Evolutionary conservation across 495 filamentous ascomycete species (phyloP).

Genomic region (Paragyromitra xinjiangensis): DNA sequence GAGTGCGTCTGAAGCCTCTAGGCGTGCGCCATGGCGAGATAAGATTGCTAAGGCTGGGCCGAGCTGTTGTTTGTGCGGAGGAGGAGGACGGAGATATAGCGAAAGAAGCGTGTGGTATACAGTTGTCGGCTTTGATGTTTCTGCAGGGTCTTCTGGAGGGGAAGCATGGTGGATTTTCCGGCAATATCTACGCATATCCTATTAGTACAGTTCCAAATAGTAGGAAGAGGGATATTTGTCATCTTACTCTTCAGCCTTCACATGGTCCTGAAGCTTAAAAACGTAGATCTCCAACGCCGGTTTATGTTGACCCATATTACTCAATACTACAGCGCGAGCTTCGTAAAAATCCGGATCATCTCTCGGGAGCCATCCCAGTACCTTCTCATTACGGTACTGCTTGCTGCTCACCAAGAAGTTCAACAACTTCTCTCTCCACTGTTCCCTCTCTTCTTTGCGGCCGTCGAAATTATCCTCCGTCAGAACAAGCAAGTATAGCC

Average conservation of each 20-base stretch:
- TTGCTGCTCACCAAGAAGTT: slow-evolving; percentile 76
- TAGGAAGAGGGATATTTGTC: slow-evolving; percentile 1
- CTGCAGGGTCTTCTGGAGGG: slow-evolving; percentile 55
- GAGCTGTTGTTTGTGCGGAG: slow-evolving; percentile 76
- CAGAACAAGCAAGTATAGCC: slow-evolving; percentile 69
- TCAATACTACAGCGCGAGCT: slow-evolving; percentile 87
- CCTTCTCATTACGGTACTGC: slow-evolving; percentile 80
- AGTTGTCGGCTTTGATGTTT: slow-evolving; percentile 53
- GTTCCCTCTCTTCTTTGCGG: slow-evolving; percentile 63
- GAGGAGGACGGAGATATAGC: slow-evolving; percentile 85
- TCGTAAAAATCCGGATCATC: slow-evolving; percentile 90
- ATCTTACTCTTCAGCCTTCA: slow-evolving; percentile 87
- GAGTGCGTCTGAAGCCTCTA: slow-evolving; percentile 85
- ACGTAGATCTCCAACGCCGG: slow-evolving; percentile 96
- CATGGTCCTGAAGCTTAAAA: slow-evolving; percentile 85
- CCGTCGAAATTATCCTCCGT: slow-evolving; percentile 60
- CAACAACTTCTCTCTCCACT: slow-evolving; percentile 70
- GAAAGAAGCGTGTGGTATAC: slow-evolving; percentile 92
- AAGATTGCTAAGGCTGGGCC: slow-evolving; percentile 84
- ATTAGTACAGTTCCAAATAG: slow-evolving; percentile 2
- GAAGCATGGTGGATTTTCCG: slow-evolving; percentile 75
- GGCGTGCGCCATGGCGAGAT: slow-evolving; percentile 86
- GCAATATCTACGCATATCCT: slow-evolving; percentile 73
- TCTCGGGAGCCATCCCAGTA: slow-evolving; percentile 75
- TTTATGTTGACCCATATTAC: slow-evolving; percentile 94